phyloP scores from a whole-genome alignment of 2,329 filamentous ascomycete species.

The Beauveria bassiana region DNA sequence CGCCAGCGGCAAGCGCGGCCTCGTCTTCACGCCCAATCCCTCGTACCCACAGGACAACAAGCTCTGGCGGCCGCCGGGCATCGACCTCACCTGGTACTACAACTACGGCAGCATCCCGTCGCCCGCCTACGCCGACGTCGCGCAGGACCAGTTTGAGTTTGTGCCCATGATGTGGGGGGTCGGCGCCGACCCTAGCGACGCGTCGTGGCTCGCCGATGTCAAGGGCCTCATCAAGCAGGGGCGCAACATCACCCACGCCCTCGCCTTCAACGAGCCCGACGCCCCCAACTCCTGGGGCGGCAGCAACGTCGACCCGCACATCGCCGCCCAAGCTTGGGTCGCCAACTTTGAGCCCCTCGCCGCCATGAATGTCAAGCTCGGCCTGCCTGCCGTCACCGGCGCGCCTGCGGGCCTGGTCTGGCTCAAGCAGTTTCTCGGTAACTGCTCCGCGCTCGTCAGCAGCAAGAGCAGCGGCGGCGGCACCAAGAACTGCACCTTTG shows the following conservation, averaged over 20 bases:
- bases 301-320: constrained; percentile 48
- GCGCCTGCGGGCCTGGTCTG: constrained; percentile 53
- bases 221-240: constrained; percentile 42
- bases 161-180: constrained; percentile 76
- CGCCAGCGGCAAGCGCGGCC: constrained; percentile 57
- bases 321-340: constrained; percentile 63
- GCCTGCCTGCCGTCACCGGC: constrained; percentile 64
- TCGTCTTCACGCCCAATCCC: constrained; percentile 56
- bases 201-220: constrained; percentile 54
- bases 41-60: constrained; percentile 53
- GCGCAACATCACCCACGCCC: constrained; percentile 55
- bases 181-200: constrained; percentile 38
- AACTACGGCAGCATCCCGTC: constrained; percentile 61
- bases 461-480: constrained; percentile 16
- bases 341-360: constrained; percentile 63
- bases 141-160: constrained; percentile 57
- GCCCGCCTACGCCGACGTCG: constrained; percentile 35
- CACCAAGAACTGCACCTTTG: constrained; percentile 48
- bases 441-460: constrained; percentile 53
- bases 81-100: constrained; percentile 75
- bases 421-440: constrained; percentile 57
- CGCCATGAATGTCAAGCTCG: constrained; percentile 56
- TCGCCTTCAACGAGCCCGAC: constrained; percentile 79
- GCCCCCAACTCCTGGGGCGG: constrained; percentile 48
- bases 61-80: constrained; percentile 51